Percentiles rank a stretch among this genome's conserved stretches.
phyloP scores from a whole-genome alignment of 352 stramenopile genomes.

The Phytophthora pistaciae region DNA sequence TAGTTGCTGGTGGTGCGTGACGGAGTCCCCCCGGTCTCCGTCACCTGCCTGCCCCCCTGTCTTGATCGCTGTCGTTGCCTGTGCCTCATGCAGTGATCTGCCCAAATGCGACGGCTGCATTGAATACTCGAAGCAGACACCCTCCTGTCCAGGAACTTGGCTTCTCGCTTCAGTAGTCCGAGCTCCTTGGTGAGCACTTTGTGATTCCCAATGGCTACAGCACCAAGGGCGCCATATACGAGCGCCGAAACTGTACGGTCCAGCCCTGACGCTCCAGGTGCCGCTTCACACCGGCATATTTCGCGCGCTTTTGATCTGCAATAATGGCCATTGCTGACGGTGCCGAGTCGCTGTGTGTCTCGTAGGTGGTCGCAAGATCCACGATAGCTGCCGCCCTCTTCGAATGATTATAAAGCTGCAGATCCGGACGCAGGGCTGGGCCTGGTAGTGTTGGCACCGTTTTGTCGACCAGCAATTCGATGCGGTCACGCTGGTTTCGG shows the following conservation, averaged over 20 bases:
- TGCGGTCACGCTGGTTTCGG: not conserved
- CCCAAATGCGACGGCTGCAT: not conserved
- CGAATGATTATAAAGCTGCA: not conserved
- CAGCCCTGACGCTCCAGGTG: no score
- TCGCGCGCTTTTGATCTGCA: no score
- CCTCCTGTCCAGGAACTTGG: not conserved
- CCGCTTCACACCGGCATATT: no score
- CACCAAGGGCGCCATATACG: no score
- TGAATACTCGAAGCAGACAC: not conserved
- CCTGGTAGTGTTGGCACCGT: not conserved
- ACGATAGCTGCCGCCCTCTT: not conserved
- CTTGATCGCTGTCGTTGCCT: not conserved
- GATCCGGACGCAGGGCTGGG: not conserved
- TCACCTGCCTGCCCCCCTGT: not conserved
- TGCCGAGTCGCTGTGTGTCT: no score
- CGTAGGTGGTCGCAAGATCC: not conserved
- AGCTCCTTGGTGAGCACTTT: not conserved
- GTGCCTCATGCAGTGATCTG: not conserved
- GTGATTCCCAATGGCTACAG: not conserved
- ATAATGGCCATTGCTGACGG: no score
- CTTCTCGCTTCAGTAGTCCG: not conserved
- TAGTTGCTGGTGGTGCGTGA: not conserved
- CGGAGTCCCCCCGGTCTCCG: constrained; percentile 13
- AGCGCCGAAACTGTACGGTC: no score
- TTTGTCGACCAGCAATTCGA: not conserved